Conservation (phyloP, 2,329 filamentous ascomycete genomes). For the Thelonectria rubi region DNA sequence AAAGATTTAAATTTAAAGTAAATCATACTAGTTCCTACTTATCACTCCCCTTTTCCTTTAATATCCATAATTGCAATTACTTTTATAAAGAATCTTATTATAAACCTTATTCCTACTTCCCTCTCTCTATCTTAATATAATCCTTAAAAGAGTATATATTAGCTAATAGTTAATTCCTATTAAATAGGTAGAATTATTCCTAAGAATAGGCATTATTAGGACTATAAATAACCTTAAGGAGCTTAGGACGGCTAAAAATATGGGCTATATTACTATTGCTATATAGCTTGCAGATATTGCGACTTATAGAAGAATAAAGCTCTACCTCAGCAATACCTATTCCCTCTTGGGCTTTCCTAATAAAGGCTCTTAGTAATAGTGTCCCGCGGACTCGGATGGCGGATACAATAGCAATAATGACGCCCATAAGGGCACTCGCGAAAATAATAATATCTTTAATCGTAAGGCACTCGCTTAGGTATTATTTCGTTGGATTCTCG, state of each 20-base stretch:
- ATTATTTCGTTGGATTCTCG: slow-evolving; percentile 36
- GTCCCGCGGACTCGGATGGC: slow-evolving; percentile 44
- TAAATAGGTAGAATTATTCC: background rate
- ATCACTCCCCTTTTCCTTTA: too few relatives aligned
- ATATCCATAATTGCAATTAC: too few relatives aligned
- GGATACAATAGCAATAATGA: slow-evolving; percentile 50
- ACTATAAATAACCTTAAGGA: slow-evolving; percentile 37
- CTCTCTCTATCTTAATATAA: background rate
- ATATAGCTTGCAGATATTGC: slow-evolving; percentile 46
- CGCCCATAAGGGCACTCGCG: slow-evolving; percentile 48
- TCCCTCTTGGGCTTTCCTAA: slow-evolving; percentile 51
- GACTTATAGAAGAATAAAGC: slow-evolving; percentile 51
- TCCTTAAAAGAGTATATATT: background rate
- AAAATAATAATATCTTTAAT: slow-evolving; percentile 46
- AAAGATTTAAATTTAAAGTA: background rate
- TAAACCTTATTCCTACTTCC: too few relatives aligned
- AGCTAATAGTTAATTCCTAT: background rate
- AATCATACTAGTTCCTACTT: background rate
- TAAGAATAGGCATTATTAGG: background rate
- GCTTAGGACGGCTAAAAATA: slow-evolving; percentile 45
- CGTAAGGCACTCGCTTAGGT: slow-evolving; percentile 45
- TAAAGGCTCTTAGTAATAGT: slow-evolving; percentile 46
- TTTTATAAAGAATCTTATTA: too few relatives aligned
- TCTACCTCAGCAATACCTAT: slow-evolving; percentile 47
- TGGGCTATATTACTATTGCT: slow-evolving; percentile 45